Evolutionary conservation across 768 basidiomycete genomes (phyloP).

Genomic region (Trametes cubensis): DNA sequence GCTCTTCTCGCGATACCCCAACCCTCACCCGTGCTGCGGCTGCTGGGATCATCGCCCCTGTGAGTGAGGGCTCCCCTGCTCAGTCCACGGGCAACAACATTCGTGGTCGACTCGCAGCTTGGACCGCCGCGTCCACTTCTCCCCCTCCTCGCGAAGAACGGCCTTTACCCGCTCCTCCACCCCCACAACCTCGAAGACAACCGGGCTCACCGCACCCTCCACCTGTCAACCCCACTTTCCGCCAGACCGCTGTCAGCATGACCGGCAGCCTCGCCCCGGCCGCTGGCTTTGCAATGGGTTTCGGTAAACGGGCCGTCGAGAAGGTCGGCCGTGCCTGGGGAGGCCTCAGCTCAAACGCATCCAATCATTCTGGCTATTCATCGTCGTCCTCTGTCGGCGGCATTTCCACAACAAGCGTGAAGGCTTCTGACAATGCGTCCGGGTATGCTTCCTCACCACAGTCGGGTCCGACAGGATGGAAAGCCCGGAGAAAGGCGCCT

Average conservation of each 20-base stretch:
- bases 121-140: conserved; percentile 36
- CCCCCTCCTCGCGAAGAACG: conserved; percentile 32
- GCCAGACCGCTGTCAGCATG: conserved; percentile 76
- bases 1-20: conserved; percentile 40
- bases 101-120: conserved; percentile 51
- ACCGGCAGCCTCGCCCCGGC: conserved; percentile 68
- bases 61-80: conserved; percentile 32
- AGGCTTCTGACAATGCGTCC: conserved; percentile 17
- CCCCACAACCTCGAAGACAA: conserved; percentile 25
- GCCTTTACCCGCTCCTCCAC: conserved; percentile 36
- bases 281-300: conserved; percentile 61
- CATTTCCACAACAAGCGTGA: conserved; percentile 22
- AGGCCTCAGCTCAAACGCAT: conserved; percentile 39
- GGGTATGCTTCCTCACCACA: conserved; percentile 22
- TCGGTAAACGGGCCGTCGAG: conserved; percentile 70
- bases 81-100: conserved; percentile 46
- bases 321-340: conserved; percentile 65
- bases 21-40: conserved; percentile 47
- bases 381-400: conserved; percentile 48
- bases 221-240: conserved; percentile 39
- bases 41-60: conserved; percentile 45
- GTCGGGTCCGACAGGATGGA: conserved; percentile 25
- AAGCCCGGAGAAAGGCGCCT: conserved; percentile 54
- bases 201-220: conserved; percentile 21
- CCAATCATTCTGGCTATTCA: conserved; percentile 43